Evolutionary conservation across 306 rosid genomes (phyloP).

Genomic region (Canavalia gladiata): DNA sequence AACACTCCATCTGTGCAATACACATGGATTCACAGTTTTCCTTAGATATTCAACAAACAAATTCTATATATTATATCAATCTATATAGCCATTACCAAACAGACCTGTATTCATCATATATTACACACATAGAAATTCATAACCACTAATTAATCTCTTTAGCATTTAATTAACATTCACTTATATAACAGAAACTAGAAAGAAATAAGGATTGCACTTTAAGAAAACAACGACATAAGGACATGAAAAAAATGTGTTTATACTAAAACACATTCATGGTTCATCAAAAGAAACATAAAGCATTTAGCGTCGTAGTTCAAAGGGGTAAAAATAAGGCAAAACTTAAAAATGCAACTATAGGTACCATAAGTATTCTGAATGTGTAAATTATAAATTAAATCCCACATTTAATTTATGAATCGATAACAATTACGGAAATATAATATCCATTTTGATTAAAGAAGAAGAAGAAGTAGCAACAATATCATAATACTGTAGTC

Average conservation of each 20-base stretch:
- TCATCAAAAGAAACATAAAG: slow-evolving; percentile 35
- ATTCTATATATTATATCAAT: neutral
- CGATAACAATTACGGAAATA: too few relatives aligned
- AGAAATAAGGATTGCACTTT: neutral
- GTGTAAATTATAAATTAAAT: too few relatives aligned
- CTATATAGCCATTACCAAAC: neutral
- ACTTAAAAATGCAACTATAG: too few relatives aligned
- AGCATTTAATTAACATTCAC: neutral
- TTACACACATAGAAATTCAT: neutral
- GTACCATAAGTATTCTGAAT: too few relatives aligned
- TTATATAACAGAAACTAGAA: neutral
- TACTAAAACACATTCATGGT: slow-evolving; percentile 32
- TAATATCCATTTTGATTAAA: too few relatives aligned
- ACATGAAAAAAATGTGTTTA: neutral
- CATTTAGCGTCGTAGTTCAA: slow-evolving; percentile 12
- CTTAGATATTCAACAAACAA: slow-evolving; percentile 10
- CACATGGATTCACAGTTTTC: slow-evolving; percentile 41
- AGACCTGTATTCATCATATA: too few relatives aligned
- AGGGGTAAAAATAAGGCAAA: neutral
- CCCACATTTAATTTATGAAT: too few relatives aligned
- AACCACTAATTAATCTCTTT: slow-evolving; percentile 16
- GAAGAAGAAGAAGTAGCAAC: too few relatives aligned
- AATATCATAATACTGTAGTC: too few relatives aligned
- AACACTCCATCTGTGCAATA: slow-evolving; percentile 36
- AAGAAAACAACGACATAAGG: neutral